phyloP scores from a whole-genome alignment of 495 filamentous ascomycete species.

The Aspergillus saccharolyticus region DNA sequence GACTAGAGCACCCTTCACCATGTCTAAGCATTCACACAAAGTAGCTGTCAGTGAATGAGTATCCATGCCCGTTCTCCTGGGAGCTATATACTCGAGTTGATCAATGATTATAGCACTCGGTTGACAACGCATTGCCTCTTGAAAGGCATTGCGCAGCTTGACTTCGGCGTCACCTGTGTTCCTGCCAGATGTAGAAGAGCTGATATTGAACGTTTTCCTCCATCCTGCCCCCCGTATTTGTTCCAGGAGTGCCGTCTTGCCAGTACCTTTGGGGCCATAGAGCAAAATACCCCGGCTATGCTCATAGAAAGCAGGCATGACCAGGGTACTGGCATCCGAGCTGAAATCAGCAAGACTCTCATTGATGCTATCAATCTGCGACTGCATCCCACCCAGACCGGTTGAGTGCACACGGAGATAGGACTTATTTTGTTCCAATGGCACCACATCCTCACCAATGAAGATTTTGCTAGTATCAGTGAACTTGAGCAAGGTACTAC shows the following conservation, averaged over 20 bases:
- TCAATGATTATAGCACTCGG: conserved; percentile 84
- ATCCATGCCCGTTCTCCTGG: conserved; percentile 47
- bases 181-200: conserved; percentile 46
- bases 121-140: conserved; percentile 62
- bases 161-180: conserved; percentile 40
- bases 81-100: conserved; percentile 68
- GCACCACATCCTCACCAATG: conserved; percentile 24
- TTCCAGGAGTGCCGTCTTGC: conserved; percentile 68
- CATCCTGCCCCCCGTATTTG: conserved; percentile 64
- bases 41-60: conserved; percentile 32
- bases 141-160: conserved; percentile 64
- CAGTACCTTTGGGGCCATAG: conserved; percentile 77
- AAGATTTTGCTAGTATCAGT: conserved; percentile 31
- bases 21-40: conserved; percentile 43
- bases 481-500: conserved; percentile 36
- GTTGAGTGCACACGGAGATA: conserved; percentile 24
- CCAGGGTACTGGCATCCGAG: conserved; percentile 22
- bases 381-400: conserved; percentile 58
- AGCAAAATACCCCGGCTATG: conserved; percentile 60
- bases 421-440: conserved; percentile 14
- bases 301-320: conserved; percentile 41
- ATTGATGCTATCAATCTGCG: conserved; percentile 62
- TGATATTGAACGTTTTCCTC: conserved; percentile 60
- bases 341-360: conserved; percentile 58
- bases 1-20: conserved; percentile 42